Conservation (phyloP, 306 rosid genomes). For the barrel medic (Medicago truncatula) region DNA sequence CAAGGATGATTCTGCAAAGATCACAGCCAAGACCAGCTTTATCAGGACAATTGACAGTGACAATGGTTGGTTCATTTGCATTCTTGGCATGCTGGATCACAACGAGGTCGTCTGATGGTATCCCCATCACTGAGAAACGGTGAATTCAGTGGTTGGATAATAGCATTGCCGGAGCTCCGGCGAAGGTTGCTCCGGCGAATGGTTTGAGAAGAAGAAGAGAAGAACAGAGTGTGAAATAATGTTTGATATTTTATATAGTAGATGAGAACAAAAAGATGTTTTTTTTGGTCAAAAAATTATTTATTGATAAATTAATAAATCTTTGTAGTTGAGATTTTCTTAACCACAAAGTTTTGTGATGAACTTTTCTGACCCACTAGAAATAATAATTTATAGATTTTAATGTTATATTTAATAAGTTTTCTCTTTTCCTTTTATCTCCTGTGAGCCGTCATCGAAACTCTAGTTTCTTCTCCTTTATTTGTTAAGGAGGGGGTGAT, state of each 20-base stretch:
- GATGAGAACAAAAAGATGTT: not conserved
- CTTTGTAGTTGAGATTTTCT: not conserved
- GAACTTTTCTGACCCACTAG: not conserved
- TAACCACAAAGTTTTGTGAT: not conserved
- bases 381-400: not conserved
- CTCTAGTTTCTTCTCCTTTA: no score
- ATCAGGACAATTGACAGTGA: constrained; percentile 86
- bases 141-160: not conserved
- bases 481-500: no score
- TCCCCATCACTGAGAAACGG: constrained; percentile 57
- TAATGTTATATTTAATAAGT: not conserved
- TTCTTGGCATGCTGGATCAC: constrained; percentile 56
- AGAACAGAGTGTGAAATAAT: not conserved
- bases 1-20: constrained; percentile 68
- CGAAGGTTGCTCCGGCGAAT: constrained; percentile 40
- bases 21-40: constrained; percentile 89
- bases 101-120: constrained; percentile 69
- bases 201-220: not conserved
- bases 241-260: not conserved
- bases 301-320: not conserved
- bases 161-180: constrained; percentile 48
- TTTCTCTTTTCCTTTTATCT: no score
- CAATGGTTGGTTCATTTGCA: constrained; percentile 53
- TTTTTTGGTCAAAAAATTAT: not conserved
- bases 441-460: no score